Evolutionary conservation across 73 alveolate genomes (phyloP).

Genomic region (Stentor roeselii): DNA sequence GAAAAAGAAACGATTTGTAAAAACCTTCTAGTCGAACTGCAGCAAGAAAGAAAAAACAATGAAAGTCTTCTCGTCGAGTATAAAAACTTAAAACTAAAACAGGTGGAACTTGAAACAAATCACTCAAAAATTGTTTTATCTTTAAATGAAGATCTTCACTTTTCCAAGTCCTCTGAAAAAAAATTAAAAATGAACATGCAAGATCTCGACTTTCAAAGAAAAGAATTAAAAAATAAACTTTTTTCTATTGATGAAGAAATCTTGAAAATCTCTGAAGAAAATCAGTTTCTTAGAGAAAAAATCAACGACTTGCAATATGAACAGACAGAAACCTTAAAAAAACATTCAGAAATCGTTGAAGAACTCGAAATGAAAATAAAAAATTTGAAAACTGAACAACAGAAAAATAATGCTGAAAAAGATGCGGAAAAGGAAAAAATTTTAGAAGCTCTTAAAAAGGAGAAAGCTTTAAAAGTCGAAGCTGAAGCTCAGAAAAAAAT

Average conservation of each 20-base stretch:
- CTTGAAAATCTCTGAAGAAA: not conserved
- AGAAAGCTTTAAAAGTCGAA: not conserved
- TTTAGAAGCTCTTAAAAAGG: no score
- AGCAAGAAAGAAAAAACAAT: not conserved
- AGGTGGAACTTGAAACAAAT: not conserved
- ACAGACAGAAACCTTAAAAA: not conserved
- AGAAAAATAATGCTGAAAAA: not conserved
- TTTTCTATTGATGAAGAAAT: not conserved
- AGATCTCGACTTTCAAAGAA: not conserved
- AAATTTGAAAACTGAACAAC: not conserved
- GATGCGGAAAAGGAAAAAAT: not conserved
- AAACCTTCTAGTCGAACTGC: not conserved
- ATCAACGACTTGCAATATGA: not conserved
- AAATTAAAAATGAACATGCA: not conserved
- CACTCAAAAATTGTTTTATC: not conserved
- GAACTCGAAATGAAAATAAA: not conserved
- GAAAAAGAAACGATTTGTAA: not conserved
- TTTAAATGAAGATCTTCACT: not conserved
- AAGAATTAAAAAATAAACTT: not conserved
- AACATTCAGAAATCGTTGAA: not conserved
- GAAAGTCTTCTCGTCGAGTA: not conserved
- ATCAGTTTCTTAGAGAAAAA: not conserved
- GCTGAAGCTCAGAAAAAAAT: not conserved
- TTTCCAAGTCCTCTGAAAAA: not conserved
- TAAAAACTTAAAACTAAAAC: not conserved